A percentile compares a stretch with the other conserved stretches of the same genome.
Conservation (phyloP, 129 eudicot species). For the Glebionis coronaria region DNA sequence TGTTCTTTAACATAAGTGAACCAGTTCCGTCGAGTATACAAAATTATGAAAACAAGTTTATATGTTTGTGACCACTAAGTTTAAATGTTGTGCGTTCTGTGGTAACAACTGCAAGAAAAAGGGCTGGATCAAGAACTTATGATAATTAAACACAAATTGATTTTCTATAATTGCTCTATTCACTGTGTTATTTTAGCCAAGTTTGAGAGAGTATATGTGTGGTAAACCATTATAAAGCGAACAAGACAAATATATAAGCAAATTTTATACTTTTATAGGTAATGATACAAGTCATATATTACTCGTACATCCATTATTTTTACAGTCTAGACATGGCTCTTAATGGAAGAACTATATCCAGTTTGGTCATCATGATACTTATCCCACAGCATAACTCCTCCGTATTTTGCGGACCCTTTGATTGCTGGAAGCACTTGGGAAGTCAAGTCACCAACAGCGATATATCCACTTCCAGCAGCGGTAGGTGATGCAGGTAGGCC, state of each 20-base stretch:
- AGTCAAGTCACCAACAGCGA: slow-evolving; percentile 31
- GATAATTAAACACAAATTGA: too few relatives aligned
- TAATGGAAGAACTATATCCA: slow-evolving; percentile 33
- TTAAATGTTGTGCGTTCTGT: too few relatives aligned
- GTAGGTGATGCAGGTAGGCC: slow-evolving; percentile 44
- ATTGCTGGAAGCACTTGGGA: slow-evolving; percentile 33
- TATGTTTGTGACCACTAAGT: too few relatives aligned
- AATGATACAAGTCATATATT: background rate
- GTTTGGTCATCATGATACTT: slow-evolving; percentile 30
- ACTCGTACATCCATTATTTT: slow-evolving; percentile 6
- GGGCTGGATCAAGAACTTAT: too few relatives aligned
- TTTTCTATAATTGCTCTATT: too few relatives aligned
- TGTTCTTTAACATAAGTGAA: background rate
- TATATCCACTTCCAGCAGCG: slow-evolving; percentile 43
- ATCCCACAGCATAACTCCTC: slow-evolving; percentile 40
- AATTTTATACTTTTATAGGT: background rate
- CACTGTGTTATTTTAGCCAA: too few relatives aligned
- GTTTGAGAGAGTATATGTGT: too few relatives aligned
- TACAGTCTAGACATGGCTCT: slow-evolving; percentile 22
- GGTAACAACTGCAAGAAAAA: too few relatives aligned
- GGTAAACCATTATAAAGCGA: too few relatives aligned
- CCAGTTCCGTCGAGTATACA: too few relatives aligned
- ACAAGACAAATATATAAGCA: background rate
- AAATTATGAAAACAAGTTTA: too few relatives aligned
- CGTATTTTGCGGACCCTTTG: slow-evolving; percentile 33